A percentile compares a stretch with the other conserved stretches of the same genome.
These are phyloP conservation scores for Saccharomycopsis olivae DNA, from an alignment of 805 yeast species.

Conservation along the genomic window DNA sequence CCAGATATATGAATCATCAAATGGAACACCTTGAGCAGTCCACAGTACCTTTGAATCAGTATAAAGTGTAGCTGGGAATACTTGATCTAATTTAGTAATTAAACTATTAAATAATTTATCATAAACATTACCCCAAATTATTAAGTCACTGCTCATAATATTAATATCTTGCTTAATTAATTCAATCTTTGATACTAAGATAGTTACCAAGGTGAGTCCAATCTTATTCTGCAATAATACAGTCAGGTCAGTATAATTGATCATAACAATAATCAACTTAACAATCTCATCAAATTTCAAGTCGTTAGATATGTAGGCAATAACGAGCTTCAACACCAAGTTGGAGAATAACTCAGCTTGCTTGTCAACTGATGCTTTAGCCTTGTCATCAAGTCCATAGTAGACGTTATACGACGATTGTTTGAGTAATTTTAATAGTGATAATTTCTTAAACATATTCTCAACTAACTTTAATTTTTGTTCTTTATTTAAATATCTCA, in stretches of 20 bases:
- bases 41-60: slow-evolving; percentile 7
- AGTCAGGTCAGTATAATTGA: slow-evolving; percentile 47
- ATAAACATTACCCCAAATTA: slow-evolving; percentile 72
- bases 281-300: slow-evolving; percentile 71
- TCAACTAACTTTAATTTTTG: slow-evolving; percentile 71
- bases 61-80: slow-evolving; percentile 36
- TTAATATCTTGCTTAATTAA: slow-evolving; percentile 58
- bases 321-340: slow-evolving; percentile 74
- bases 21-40: slow-evolving; percentile 23
- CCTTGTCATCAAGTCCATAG: slow-evolving; percentile 28
- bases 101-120: slow-evolving; percentile 70
- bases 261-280: slow-evolving; percentile 58
- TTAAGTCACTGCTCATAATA: slow-evolving; percentile 32
- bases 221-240: slow-evolving; percentile 60
- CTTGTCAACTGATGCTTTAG: slow-evolving; percentile 35
- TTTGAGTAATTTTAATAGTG: slow-evolving; percentile 65
- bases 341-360: slow-evolving; percentile 70
- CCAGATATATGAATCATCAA: slow-evolving; percentile 84
- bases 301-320: slow-evolving; percentile 67
- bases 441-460: slow-evolving; percentile 68
- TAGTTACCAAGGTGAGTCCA: slow-evolving; percentile 80
- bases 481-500: slow-evolving; percentile 67
- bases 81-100: slow-evolving; percentile 63
- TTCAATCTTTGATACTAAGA: slow-evolving; percentile 87
- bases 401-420: slow-evolving; percentile 72